Evolutionary conservation across 2,329 filamentous ascomycete species (phyloP).

Genomic region (Penicillium expansum): DNA sequence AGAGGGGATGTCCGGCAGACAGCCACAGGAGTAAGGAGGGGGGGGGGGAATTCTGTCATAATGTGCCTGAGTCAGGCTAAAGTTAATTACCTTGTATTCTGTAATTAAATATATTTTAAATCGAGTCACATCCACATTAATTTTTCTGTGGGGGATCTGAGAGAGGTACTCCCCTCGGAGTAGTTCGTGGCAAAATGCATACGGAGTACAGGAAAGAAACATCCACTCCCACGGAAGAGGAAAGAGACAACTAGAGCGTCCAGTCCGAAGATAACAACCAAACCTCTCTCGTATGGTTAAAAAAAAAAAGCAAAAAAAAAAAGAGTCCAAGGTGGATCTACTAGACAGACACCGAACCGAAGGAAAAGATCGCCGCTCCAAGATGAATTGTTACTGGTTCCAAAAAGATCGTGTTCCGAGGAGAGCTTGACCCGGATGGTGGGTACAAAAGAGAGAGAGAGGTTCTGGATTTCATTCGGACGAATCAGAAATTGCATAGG

Average conservation of each 20-base stretch:
- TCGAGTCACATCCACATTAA: constrained; percentile 12
- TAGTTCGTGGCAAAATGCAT: not conserved
- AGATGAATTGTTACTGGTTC: constrained; percentile 15
- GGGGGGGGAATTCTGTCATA: constrained; percentile 10
- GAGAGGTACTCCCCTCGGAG: not conserved
- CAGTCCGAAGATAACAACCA: not conserved
- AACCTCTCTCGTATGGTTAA: constrained; percentile 5
- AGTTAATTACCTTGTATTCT: constrained; percentile 12
- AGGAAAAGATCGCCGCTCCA: constrained; percentile 13
- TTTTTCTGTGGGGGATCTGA: constrained; percentile 10
- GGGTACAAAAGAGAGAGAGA: not conserved
- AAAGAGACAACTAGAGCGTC: not conserved
- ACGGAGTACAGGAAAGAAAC: not conserved
- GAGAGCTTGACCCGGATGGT: constrained; percentile 23
- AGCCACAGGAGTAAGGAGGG: constrained; percentile 10
- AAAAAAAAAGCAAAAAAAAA: not conserved
- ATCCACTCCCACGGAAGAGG: not conserved
- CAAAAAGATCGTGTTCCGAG: constrained; percentile 18
- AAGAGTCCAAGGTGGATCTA: constrained; percentile 5
- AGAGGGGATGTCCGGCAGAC: constrained; percentile 10
- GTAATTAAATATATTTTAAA: constrained; percentile 4
- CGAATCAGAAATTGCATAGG: not conserved
- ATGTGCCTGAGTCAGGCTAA: constrained; percentile 24
- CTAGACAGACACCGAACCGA: not conserved
- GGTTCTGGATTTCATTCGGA: not conserved